Base-by-base conservation (phyloP, 805 yeast genomes). In the Grigorovia yakushimaensis region DNA sequence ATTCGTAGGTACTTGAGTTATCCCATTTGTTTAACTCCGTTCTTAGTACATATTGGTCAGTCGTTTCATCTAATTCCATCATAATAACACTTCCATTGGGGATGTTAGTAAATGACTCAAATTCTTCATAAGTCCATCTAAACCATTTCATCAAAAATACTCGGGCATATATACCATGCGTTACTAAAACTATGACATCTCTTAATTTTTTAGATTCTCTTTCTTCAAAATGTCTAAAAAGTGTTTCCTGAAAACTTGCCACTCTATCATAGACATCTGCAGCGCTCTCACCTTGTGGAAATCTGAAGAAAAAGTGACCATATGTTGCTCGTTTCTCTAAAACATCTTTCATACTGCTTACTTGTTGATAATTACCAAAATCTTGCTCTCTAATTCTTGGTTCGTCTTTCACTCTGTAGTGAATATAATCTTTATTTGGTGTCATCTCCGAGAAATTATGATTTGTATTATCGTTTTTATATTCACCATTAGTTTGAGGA, bases 111-210 rank as follows among this genome's bases (percentile, higher is more conserved):
- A 89, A 72, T 42, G 82, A 74, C 65, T 89, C 97, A 65, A 88
- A 89, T 60, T 82, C 80, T 61, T 88, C 96, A 59, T 84, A 91
- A 1, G 84, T 75, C 96, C 97, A 89, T 49, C 95, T 71, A 62
- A 80, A 89, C 96, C 96, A 89, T 58, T 88, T 85, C 88, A 88
- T 88, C 40, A 89, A 65, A 57, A 89, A 89, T 8, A 89, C 97
- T 39, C 97, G 71, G 4, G 94, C 84, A 91, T 95, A 88, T 15
- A 89, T 86, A 9, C 97, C 97, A 62, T 89, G 97, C 4, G 95
- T 84, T 39, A 89, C 96, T 39, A 89, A 67, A 2, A 89, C 88
- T 38, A 88, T 73, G 18, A 88, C 83, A 49, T 78, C 77, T n/a
- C 96, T 88, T 60, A 86, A 85, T 55, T 77, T 73, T 37, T 55